Percentiles rank a stretch among this genome's conserved stretches.
phyloP scores from a whole-genome alignment of 1,284 basidiomycete species.

The Malassezia cuniculi region DNA sequence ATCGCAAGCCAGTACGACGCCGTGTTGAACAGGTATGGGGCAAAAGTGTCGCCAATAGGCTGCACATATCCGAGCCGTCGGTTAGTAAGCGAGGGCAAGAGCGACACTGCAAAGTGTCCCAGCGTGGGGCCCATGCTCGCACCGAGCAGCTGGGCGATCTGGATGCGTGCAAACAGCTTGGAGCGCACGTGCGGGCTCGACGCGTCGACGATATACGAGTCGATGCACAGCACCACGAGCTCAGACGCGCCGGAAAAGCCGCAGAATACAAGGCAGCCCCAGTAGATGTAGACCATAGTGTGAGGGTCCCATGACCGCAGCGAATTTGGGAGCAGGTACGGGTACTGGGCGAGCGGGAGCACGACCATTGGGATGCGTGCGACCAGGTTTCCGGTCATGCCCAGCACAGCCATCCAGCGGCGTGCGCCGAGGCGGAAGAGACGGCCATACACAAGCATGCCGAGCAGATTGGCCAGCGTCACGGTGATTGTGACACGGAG shows the following conservation, averaged over 20 bases:
- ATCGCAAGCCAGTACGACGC: constrained; percentile 12
- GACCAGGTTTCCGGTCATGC: constrained; percentile 4
- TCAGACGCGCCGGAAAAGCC: constrained; percentile 9
- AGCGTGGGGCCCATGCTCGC: constrained; percentile 8
- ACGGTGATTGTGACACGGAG: constrained; percentile 7
- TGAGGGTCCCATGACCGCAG: constrained; percentile 1
- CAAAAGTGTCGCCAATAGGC: not conserved
- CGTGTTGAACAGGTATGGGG: constrained; percentile 9
- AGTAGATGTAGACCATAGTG: constrained; percentile 9
- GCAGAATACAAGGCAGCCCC: constrained; percentile 8
- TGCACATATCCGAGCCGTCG: constrained; percentile 5
- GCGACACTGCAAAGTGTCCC: constrained; percentile 1
- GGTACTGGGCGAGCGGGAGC: constrained; percentile 12
- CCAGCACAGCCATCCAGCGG: constrained; percentile 1
- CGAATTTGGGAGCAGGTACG: constrained; percentile 1
- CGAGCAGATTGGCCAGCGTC: constrained; percentile 11
- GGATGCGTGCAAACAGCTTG: constrained; percentile 3
- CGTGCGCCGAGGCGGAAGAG: constrained; percentile 1
- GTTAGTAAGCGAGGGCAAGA: constrained; percentile 6
- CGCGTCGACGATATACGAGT: constrained; percentile 7
- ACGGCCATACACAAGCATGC: constrained; percentile 12
- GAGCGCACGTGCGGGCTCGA: constrained; percentile 9
- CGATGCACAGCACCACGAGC: constrained; percentile 7
- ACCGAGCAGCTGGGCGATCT: constrained; percentile 12
- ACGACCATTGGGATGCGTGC: constrained; percentile 12